Evolutionary conservation across 2,329 filamentous ascomycete species (phyloP).

Genomic region (Fusarium albidum): DNA sequence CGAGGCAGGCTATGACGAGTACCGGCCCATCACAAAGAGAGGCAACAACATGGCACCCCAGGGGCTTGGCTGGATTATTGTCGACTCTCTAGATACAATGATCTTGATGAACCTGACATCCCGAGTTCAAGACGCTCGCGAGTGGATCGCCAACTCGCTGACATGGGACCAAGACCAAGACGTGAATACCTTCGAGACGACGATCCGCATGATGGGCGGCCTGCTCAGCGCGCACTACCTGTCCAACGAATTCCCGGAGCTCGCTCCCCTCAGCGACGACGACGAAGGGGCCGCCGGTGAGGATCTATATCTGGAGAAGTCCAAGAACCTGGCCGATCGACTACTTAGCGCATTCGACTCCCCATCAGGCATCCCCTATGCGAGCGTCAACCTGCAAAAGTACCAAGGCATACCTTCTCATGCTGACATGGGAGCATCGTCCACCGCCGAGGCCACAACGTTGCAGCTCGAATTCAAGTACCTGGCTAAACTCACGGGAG

Average conservation of each 20-base stretch:
- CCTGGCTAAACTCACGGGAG: conserved; percentile 90
- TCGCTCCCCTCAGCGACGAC: conserved; percentile 77
- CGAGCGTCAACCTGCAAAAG: conserved; percentile 87
- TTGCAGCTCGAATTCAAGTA: conserved; percentile 98
- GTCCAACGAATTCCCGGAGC: conserved; percentile 81
- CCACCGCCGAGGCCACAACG: conserved; percentile 91
- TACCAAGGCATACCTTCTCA: conserved; percentile 82
- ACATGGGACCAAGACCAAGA: conserved; percentile 93
- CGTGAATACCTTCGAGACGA: conserved; percentile 97
- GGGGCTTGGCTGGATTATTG: conserved; percentile 97
- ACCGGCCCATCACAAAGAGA: conserved; percentile 80
- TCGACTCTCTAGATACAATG: conserved; percentile 94
- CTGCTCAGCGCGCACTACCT: conserved; percentile 93
- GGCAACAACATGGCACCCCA: conserved; percentile 86
- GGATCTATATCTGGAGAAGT: conserved; percentile 95
- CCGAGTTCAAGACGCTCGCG: conserved; percentile 81
- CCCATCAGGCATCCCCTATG: conserved; percentile 84
- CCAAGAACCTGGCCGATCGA: conserved; percentile 88
- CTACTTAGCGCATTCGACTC: conserved; percentile 89
- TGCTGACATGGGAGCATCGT: conserved; percentile 85
- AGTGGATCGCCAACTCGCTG: conserved; percentile 85
- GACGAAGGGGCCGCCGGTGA: conserved; percentile 79
- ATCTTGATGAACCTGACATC: conserved; percentile 98
- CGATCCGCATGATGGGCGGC: conserved; percentile 95
- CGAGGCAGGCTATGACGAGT: conserved; percentile 78